phyloP scores from a whole-genome alignment of 2,329 filamentous ascomycete species.

The Trichophyton equinum region DNA sequence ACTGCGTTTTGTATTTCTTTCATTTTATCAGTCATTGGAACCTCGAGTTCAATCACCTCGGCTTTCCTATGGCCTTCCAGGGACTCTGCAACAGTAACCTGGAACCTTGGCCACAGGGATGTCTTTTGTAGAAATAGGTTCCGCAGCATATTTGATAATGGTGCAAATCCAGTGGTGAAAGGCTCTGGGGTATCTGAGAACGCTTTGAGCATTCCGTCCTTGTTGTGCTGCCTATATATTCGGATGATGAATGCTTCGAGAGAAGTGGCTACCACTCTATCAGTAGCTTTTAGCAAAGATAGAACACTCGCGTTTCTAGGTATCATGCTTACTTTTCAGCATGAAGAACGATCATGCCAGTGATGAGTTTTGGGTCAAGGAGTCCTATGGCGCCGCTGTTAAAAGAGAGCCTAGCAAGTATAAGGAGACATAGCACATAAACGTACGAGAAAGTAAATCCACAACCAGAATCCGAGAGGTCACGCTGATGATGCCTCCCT shows the following conservation, averaged over 20 bases:
- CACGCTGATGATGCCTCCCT: conserved; percentile 86
- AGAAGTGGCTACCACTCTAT: conserved; percentile 66
- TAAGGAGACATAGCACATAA: background rate
- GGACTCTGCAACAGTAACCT: conserved; percentile 76
- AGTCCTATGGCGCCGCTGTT: conserved; percentile 33
- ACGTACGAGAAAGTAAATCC: conserved; percentile 63
- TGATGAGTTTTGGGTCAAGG: conserved; percentile 70
- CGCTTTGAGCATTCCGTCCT: conserved; percentile 83
- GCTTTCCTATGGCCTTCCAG: conserved; percentile 85
- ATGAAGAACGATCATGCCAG: conserved; percentile 75
- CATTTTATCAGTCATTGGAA: conserved; percentile 94
- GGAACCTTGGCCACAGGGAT: conserved; percentile 86
- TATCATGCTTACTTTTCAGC: conserved; percentile 50
- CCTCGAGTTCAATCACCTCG: conserved; percentile 92
- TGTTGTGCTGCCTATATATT: conserved; percentile 90
- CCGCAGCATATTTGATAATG: conserved; percentile 77
- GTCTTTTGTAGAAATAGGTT: conserved; percentile 83
- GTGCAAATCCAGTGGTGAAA: conserved; percentile 77
- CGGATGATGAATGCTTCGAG: conserved; percentile 89
- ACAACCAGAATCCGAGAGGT: conserved; percentile 92
- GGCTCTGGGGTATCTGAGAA: conserved; percentile 90
- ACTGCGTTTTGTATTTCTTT: conserved; percentile 84
- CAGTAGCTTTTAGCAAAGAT: conserved; percentile 7
- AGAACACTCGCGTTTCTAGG: background rate
- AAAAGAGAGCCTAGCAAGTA: conserved; percentile 6